These are phyloP conservation scores for Plenodomus lindquistii DNA, from an alignment of 2,329 filamentous ascomycete species.

Conservation along the genomic window DNA sequence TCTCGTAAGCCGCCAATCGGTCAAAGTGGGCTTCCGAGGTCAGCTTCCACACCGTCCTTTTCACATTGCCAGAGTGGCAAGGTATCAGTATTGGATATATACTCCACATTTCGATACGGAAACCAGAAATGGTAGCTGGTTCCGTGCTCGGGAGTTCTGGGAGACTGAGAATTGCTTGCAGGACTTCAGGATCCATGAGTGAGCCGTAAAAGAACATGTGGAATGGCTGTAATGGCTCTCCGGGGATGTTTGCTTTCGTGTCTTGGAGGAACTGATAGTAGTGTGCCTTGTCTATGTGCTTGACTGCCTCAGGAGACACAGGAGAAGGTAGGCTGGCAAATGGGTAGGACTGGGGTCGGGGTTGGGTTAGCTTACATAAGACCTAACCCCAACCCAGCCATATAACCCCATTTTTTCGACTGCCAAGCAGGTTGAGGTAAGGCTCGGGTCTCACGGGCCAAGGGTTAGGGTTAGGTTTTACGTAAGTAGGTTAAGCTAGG, in stretches of 20 bases:
- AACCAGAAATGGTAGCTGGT: slow-evolving; percentile 27
- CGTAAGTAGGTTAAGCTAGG: no score
- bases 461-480: no score
- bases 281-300: slow-evolving; percentile 4
- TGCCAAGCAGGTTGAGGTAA: no score
- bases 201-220: slow-evolving; percentile 41
- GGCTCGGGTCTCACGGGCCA: no score
- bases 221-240: slow-evolving; percentile 4
- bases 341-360: no score
- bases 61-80: slow-evolving; percentile 7
- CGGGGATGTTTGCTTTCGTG: slow-evolving; percentile 5
- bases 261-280: slow-evolving; percentile 4
- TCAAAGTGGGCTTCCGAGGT: slow-evolving; percentile 16
- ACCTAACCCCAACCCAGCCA: no score
- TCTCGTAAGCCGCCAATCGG: slow-evolving; percentile 23
- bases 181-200: slow-evolving; percentile 37
- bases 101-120: slow-evolving; percentile 37
- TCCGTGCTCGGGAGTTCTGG: slow-evolving; percentile 20
- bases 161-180: slow-evolving; percentile 32
- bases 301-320: slow-evolving; percentile 2
- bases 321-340: slow-evolving; percentile 2
- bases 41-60: slow-evolving; percentile 18
- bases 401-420: no score
- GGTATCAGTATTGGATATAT: slow-evolving; percentile 35
- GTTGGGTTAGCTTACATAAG: no score